Base-by-base conservation (phyloP, 2,329 filamentous ascomycete genomes). In the Eutypa lata region DNA sequence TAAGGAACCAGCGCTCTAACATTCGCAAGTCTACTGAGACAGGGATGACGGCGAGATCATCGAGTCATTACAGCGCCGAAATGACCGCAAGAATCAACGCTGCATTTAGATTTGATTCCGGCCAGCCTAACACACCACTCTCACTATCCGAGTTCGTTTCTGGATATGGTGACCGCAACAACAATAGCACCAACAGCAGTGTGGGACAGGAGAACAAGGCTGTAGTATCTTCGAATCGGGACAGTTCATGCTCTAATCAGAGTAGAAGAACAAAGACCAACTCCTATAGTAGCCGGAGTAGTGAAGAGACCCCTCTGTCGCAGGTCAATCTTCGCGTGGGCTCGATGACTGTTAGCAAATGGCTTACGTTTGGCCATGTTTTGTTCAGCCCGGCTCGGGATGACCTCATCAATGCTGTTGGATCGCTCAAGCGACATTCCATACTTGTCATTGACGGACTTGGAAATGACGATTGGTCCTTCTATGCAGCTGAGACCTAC, bases 381-480 rank as follows among this genome's bases (percentile, higher is more conserved):
- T 76, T 94, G 3, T 92, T 94, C 72, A 91, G 88, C 60, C 89
- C 90, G 11, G 84, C 88, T 5, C 83, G 90, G 24, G 86, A 90
- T 45, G 86, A 90, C 59, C 77, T 92, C 21, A 72, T 82, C 38
- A 73, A 81, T 18, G 73, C 78, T 0, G 77, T 71, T 16, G 74
- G 71, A 49, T 73, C 68, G 14, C 72, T 65, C 71, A 87, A 78
- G 73, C 81, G 73, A 51, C 87, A 75, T 52, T 85, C 82, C 0
- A 83, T 94, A 24, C 77, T 94, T 3, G 87, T 94, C 18, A 80
- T 94, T 52, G 90, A 94, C 71, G 90, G 90, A 5, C 83, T 94
- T 28, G 90, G 90, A n/a, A 92, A 91, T 64, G 85, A 88, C 59
- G 90, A 94, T 65, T 94, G 90, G 90, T 92, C 89, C 0, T 92